Evolutionary conservation across 2,329 filamentous ascomycete species (phyloP).

Genomic region (Ophiocordyceps sinensis): DNA sequence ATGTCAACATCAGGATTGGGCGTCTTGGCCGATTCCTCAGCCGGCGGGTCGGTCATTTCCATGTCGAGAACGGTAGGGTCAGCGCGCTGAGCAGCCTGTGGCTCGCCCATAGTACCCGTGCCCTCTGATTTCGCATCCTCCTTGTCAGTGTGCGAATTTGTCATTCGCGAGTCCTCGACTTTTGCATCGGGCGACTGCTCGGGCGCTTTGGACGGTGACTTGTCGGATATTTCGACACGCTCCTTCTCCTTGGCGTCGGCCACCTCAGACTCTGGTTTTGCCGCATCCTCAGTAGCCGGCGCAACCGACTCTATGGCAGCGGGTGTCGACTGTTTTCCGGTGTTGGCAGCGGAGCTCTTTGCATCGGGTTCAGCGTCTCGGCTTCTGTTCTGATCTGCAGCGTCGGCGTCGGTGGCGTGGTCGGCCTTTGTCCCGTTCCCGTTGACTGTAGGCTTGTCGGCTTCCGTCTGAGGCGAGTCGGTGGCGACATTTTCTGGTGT

Average conservation of each 20-base stretch:
- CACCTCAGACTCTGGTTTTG: not conserved
- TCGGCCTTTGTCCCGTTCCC: constrained; percentile 5
- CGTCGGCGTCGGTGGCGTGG: not conserved
- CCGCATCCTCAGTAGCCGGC: not conserved
- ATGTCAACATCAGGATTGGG: constrained; percentile 6
- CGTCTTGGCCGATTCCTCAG: constrained; percentile 6
- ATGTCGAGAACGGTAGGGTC: constrained; percentile 7
- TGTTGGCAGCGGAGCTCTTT: not conserved
- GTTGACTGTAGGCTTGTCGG: constrained; percentile 6
- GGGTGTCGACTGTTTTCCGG: not conserved
- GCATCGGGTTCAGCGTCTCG: not conserved
- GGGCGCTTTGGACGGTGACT: not conserved
- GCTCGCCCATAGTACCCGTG: not conserved
- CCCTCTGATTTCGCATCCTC: constrained; percentile 1
- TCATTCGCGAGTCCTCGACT: constrained; percentile 13
- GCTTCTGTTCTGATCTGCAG: not conserved
- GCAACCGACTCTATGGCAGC: not conserved
- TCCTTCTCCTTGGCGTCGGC: not conserved
- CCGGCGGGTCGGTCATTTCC: constrained; percentile 12
- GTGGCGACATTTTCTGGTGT: not conserved
- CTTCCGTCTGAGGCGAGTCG: constrained; percentile 1
- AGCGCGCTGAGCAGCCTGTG: not conserved
- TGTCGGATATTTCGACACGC: constrained; percentile 1
- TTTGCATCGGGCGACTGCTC: not conserved
- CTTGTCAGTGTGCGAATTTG: constrained; percentile 6